Evolutionary conservation across 1,284 basidiomycete species (phyloP), one percentile per base, ranked within the genome.

Genomic region (Neolentinus lepideus): DNA sequence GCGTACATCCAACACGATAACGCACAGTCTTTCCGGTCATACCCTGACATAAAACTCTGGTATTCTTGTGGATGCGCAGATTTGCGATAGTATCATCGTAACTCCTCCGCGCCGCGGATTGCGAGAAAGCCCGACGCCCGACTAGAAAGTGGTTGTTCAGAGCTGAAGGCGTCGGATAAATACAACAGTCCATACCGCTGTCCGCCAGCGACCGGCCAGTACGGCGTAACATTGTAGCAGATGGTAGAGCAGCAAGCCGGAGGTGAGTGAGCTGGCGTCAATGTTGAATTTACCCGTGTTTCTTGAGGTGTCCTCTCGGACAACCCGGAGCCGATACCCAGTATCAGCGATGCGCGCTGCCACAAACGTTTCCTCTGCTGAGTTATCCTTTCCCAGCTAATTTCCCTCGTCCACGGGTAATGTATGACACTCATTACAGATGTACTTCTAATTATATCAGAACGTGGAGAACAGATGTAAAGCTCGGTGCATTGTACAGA

Each of bases 21-120:
- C 88, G 65, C 62, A 92, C 94, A 59, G 96, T 99, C 86, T 98
- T 98, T 71, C 97, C 97, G 47, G 94, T 98, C 69, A 96, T 88
- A 53, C 94, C 94, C 71, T 97, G 94, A 65, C 91, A 92, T 58
- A 97, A 76, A 48, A 98, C 94, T 71, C 85, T 94, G 62, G 96
- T 97, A 74, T 99, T 92, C 71, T 94, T 94, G 75, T 93, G 84
- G 69, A 98, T 91, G 66, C 88, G 84, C 62, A 98, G 83, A 77
- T 98, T 98, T 70, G 85, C 80, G 70, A 94, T 89, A 58, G 93
- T 96, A 69, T 92, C 90, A 58, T 87, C 92, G 72, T 98, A 98
- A 63, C 80, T 83, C 62, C 75, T 78, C 64, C 87, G 79, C 63
- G 81, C 66, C 52, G 82, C 78, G 64, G 92, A 90, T 65, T 83